Conservation (phyloP, 208 protist species). For the Leptomonas seymouri region DNA sequence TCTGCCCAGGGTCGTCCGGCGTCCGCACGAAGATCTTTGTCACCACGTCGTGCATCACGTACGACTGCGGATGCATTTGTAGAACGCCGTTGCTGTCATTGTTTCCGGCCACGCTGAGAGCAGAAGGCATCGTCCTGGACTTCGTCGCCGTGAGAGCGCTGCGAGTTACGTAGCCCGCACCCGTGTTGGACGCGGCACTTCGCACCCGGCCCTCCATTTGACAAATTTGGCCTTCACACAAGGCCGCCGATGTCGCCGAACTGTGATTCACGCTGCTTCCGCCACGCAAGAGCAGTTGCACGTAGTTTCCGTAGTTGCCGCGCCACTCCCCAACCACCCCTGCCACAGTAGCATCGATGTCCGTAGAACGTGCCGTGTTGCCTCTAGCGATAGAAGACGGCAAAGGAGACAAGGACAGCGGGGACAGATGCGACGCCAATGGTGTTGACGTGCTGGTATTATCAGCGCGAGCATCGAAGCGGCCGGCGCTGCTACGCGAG, state of each 20-base stretch:
- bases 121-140: constrained; percentile 7
- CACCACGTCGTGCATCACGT: constrained; percentile 51
- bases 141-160: constrained; percentile 2
- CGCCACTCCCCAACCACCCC: constrained; percentile 27
- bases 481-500: not conserved
- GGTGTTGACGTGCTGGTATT: not conserved
- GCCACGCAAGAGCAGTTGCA: constrained; percentile 21
- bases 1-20: constrained; percentile 39
- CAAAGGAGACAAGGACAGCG: not conserved
- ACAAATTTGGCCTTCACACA: constrained; percentile 2
- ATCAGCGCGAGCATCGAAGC: not conserved
- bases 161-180: not conserved
- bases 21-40: constrained; percentile 76
- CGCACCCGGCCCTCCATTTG: not conserved
- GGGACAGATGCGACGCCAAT: not conserved
- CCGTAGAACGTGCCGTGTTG: not conserved
- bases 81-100: not conserved
- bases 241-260: not conserved
- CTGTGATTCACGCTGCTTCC: constrained; percentile 4
- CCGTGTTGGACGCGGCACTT: not conserved
- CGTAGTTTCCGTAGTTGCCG: constrained; percentile 31
- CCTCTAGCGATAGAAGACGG: not conserved
- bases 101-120: not conserved
- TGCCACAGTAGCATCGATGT: constrained; percentile 23
- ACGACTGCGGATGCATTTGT: constrained; percentile 3